A percentile compares a stretch with the other conserved stretches of the same genome.
These are phyloP conservation scores for Maudiozyma turicensis DNA, from an alignment of 805 yeast species.

Conservation along the genomic window DNA sequence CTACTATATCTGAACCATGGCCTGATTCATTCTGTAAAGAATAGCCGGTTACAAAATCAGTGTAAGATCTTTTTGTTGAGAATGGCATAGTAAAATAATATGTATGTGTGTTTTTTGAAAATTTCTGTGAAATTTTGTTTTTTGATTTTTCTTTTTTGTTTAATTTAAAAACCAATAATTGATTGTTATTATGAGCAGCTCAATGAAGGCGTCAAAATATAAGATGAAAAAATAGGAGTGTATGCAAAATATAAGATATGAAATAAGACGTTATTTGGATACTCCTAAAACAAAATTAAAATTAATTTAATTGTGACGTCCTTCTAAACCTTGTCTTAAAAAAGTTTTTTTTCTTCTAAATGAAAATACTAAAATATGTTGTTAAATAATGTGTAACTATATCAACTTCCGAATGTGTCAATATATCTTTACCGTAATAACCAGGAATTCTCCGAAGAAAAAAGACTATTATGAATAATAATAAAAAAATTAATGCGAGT, in stretches of 20 bases:
- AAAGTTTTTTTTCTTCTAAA: too few species aligned
- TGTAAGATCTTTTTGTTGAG: conserved; percentile 15
- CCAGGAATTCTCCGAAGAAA: too few species aligned
- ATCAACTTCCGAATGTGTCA: too few species aligned
- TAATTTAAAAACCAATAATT: not conserved
- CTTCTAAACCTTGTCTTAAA: not conserved
- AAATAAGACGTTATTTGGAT: not conserved
- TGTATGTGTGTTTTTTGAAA: not conserved
- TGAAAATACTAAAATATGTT: too few species aligned
- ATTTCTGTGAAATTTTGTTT: not conserved
- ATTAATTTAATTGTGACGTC: not conserved
- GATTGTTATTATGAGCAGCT: conserved; percentile 17
- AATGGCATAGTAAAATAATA: conserved; percentile 10
- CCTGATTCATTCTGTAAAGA: not conserved
- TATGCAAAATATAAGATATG: not conserved
- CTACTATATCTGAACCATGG: not conserved
- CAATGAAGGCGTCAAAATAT: conserved; percentile 25
- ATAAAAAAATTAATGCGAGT: too few species aligned
- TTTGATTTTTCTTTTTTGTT: not conserved
- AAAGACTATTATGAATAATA: too few species aligned
- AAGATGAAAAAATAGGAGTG: not conserved
- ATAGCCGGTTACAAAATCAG: conserved; percentile 5
- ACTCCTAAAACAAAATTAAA: not conserved
- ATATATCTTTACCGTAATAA: too few species aligned
- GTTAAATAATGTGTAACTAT: too few species aligned